These are phyloP conservation scores for Lenwebbia sp. DNA, from an alignment of 345 rosid species.

Conservation along the genomic window DNA sequence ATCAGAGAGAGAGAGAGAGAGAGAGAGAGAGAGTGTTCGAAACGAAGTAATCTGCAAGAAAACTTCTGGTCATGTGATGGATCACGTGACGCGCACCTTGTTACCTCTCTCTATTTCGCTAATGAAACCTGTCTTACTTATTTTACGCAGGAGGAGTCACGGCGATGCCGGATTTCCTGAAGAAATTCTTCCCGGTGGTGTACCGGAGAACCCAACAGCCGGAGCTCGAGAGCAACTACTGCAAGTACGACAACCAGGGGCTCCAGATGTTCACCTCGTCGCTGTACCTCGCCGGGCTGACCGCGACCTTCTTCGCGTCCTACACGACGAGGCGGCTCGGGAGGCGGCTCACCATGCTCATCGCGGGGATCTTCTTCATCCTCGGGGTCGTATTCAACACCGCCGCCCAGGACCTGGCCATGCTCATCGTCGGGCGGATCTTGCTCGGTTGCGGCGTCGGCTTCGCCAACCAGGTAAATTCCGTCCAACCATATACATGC, in stretches of 20 bases:
- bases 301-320: conserved; percentile 88
- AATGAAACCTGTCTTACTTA: neutral
- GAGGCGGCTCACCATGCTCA: conserved; percentile 72
- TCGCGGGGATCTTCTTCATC: conserved; percentile 77
- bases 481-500: neutral
- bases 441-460: conserved; percentile 95
- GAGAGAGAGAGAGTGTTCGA: neutral
- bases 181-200: conserved; percentile 80
- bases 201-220: conserved; percentile 20
- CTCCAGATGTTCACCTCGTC: conserved; percentile 90
- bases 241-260: conserved; percentile 92
- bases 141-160: conserved; percentile 78
- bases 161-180: conserved; percentile 71
- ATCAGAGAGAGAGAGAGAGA: neutral
- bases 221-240: conserved; percentile 46
- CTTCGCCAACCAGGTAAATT: conserved; percentile 72
- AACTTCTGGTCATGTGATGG: neutral
- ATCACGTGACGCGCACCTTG: neutral
- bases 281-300: conserved; percentile 79
- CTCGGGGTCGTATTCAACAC: conserved; percentile 58
- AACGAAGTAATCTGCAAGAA: neutral
- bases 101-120: neutral
- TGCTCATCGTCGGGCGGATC: conserved; percentile 83
- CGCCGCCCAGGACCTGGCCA: conserved; percentile 71
- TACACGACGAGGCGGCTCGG: conserved; percentile 84